Evolutionary conservation across 371 early-diverging fungal genomes (phyloP).

Genomic region (Massospora cicadina): DNA sequence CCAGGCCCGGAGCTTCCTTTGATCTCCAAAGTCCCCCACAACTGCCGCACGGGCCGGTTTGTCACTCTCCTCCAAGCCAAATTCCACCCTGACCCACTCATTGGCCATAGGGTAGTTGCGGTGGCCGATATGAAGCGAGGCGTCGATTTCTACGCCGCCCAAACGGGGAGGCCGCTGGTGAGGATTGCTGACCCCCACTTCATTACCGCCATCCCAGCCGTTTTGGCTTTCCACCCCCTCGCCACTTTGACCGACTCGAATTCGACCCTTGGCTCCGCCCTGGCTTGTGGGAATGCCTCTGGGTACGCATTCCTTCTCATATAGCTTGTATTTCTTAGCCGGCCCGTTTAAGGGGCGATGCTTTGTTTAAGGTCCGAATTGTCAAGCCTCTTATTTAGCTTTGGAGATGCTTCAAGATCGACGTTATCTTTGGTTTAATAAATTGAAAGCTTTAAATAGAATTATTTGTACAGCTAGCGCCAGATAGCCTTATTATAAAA

Average conservation of each 20-base stretch:
- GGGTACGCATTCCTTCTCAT: conserved; percentile 1
- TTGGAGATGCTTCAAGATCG: not conserved
- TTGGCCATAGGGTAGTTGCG: conserved; percentile 27
- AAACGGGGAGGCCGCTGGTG: conserved; percentile 3
- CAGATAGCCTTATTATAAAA: too few relatives aligned
- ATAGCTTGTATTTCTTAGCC: not conserved
- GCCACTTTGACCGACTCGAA: not conserved
- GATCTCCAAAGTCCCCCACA: conserved; percentile 1
- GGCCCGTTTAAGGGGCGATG: not conserved
- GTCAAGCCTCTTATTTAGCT: not conserved
- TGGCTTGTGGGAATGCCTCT: conserved; percentile 2
- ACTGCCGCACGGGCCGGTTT: conserved; percentile 27
- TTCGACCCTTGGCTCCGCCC: not conserved
- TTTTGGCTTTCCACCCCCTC: not conserved
- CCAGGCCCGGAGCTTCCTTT: not conserved
- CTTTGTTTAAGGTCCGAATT: not conserved
- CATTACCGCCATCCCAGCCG: conserved; percentile 12
- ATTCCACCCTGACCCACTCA: conserved; percentile 34
- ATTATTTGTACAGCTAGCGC: too few relatives aligned
- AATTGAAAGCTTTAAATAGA: not conserved
- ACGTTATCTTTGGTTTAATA: not conserved
- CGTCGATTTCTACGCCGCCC: conserved; percentile 32
- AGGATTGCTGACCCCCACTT: conserved; percentile 4
- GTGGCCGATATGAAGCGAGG: conserved; percentile 51
- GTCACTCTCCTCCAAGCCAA: conserved; percentile 51